Evolutionary conservation across 1,284 basidiomycete genomes (phyloP).

Genomic region (Singerocomus inundabilis): DNA sequence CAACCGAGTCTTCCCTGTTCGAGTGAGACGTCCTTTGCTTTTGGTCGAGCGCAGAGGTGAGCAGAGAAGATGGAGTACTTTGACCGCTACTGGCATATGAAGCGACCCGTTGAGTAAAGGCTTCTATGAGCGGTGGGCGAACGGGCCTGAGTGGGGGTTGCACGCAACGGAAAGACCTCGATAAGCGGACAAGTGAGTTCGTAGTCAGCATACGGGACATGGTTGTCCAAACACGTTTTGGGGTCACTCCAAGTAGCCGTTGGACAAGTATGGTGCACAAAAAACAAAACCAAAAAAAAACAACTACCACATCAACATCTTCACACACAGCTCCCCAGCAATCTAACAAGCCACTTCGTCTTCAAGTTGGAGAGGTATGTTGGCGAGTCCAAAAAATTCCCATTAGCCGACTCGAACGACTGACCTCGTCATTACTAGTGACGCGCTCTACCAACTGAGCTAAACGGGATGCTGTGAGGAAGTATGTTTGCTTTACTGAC

Average conservation of each 20-base stretch:
- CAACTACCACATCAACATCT: background rate
- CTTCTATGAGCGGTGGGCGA: background rate
- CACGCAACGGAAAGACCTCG: conserved; percentile 2
- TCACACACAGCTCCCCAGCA: background rate
- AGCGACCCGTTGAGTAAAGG: background rate
- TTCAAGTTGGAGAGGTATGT: background rate
- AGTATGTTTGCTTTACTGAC: background rate
- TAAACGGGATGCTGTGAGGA: conserved; percentile 37
- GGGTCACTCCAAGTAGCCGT: background rate
- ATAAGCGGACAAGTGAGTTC: conserved; percentile 9
- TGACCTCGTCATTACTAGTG: conserved; percentile 59
- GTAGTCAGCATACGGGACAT: conserved; percentile 16
- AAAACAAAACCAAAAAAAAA: background rate
- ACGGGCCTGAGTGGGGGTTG: conserved; percentile 1
- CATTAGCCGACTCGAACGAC: conserved; percentile 52
- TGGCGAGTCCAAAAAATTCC: conserved; percentile 31
- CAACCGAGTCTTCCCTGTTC: conserved; percentile 59
- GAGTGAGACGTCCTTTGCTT: conserved; percentile 40
- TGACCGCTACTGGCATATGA: conserved; percentile 48
- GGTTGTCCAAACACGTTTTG: background rate
- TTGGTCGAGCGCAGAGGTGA: conserved; percentile 67
- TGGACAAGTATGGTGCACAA: background rate
- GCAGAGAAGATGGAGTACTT: conserved; percentile 51
- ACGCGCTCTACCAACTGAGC: conserved; percentile 62
- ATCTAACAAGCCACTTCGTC: background rate